Conservation (phyloP, 2,329 filamentous ascomycete species). For the Davidsoniella eucalypti region DNA sequence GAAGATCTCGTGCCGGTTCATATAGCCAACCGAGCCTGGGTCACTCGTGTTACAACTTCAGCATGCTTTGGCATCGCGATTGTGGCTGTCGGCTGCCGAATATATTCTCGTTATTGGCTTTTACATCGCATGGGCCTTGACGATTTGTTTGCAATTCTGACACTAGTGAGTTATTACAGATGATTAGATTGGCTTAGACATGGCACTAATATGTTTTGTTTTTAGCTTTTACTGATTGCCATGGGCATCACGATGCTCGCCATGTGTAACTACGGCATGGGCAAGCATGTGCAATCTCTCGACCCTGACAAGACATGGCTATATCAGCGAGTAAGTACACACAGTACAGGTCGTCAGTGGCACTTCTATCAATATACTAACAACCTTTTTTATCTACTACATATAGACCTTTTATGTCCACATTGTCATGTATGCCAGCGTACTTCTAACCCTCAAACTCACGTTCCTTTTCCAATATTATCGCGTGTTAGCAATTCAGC, state of each 20-base stretch:
- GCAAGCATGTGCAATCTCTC: constrained; percentile 12
- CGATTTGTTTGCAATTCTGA: constrained; percentile 16
- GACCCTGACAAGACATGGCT: not conserved
- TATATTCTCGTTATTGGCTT: constrained; percentile 17
- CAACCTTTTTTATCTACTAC: not conserved
- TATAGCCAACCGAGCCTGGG: constrained; percentile 10
- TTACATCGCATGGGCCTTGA: constrained; percentile 17
- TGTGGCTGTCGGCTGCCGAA: constrained; percentile 15
- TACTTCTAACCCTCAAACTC: constrained; percentile 20
- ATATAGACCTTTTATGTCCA: constrained; percentile 19
- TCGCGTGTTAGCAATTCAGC: constrained; percentile 19
- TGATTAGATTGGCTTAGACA: no score
- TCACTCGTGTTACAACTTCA: constrained; percentile 13
- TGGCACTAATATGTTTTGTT: not conserved
- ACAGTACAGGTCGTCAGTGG: not conserved
- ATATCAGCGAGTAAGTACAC: constrained; percentile 12
- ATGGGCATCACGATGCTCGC: not conserved
- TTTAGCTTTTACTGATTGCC: constrained; percentile 5
- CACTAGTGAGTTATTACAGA: constrained; percentile 14
- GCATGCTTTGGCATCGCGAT: constrained; percentile 15
- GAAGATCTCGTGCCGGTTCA: no score
- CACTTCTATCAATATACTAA: not conserved
- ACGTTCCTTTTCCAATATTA: constrained; percentile 24
- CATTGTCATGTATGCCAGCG: constrained; percentile 20
- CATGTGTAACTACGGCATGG: constrained; percentile 14